Percentiles rank a stretch among this genome's conserved stretches.
These are phyloP conservation scores for Termitomyces titanicus DNA, from an alignment of 768 basidiomycete genomes.

Conservation along the genomic window DNA sequence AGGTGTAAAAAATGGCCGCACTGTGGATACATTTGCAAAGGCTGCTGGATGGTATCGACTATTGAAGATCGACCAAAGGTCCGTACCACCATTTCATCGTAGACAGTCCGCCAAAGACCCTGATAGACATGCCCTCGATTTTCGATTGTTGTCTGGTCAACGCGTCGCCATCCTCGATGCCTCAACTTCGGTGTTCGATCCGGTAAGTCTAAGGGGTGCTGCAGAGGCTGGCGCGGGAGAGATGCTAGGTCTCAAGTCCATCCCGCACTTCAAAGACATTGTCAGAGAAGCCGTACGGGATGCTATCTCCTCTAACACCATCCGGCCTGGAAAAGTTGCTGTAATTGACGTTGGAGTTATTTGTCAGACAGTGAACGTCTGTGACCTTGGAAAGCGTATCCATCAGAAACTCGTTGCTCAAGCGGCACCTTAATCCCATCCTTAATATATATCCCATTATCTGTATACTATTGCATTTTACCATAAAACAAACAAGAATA, in stretches of 20 bases:
- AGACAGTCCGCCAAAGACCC: neutral
- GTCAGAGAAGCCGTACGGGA: slow-evolving; percentile 47
- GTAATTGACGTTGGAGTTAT: slow-evolving; percentile 56
- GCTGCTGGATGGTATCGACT: slow-evolving; percentile 81
- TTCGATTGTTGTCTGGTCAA: slow-evolving; percentile 66
- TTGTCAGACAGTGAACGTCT: neutral
- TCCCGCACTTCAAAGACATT: slow-evolving; percentile 54
- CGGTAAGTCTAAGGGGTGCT: slow-evolving; percentile 11
- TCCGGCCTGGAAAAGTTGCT: slow-evolving; percentile 41
- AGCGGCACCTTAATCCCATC: too few relatives aligned
- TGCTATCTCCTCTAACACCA: slow-evolving; percentile 25
- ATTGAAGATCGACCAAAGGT: slow-evolving; percentile 68
- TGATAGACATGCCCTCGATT: slow-evolving; percentile 71
- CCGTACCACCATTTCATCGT: slow-evolving; percentile 11
- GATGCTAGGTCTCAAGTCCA: slow-evolving; percentile 47
- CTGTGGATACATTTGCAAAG: slow-evolving; percentile 71
- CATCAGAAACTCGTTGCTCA: neutral
- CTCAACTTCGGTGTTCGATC: slow-evolving; percentile 53
- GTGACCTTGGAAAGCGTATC: neutral
- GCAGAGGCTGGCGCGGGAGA: slow-evolving; percentile 5
- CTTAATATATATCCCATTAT: neutral
- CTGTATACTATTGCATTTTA: neutral
- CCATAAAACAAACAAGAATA: neutral
- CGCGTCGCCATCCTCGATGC: slow-evolving; percentile 74
- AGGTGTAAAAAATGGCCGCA: slow-evolving; percentile 27